Conservation (phyloP, 2,329 filamentous ascomycete genomes). For the Cryphonectria carpinicola region DNA sequence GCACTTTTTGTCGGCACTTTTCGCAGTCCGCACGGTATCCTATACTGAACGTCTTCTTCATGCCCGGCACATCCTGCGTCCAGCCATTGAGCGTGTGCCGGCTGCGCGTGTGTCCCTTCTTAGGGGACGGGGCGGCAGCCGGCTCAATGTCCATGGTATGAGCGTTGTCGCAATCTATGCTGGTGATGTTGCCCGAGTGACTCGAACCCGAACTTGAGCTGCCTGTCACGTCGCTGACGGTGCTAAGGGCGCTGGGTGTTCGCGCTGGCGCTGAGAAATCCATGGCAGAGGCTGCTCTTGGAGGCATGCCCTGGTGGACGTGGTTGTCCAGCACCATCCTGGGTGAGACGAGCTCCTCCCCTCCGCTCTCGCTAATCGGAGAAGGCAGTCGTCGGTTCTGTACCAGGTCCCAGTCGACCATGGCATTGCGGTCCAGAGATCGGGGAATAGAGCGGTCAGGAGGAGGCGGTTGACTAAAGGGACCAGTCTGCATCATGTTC, state of each 20-base stretch:
- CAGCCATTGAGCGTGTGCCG: conserved; percentile 64
- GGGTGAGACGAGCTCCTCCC: conserved; percentile 49
- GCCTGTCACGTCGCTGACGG: conserved; percentile 32
- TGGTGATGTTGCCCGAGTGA: conserved; percentile 23
- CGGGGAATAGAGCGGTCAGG: conserved; percentile 53
- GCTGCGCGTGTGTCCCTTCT: conserved; percentile 60
- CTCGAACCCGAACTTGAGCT: conserved; percentile 7
- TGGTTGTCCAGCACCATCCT: conserved; percentile 46
- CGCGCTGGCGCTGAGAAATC: conserved; percentile 35
- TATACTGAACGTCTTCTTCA: conserved; percentile 76
- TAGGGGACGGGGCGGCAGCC: conserved; percentile 53
- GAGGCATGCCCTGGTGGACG: conserved; percentile 40
- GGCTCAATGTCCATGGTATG: conserved; percentile 43
- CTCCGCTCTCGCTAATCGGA: conserved; percentile 60
- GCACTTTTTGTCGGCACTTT: conserved; percentile 74
- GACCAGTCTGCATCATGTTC: conserved; percentile 39
- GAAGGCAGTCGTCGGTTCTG: conserved; percentile 61
- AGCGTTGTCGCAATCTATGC: conserved; percentile 19
- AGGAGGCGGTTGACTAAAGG: conserved; percentile 44
- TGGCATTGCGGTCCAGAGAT: conserved; percentile 45
- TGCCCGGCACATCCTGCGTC: conserved; percentile 61
- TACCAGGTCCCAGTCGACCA: conserved; percentile 54
- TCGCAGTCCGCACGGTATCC: conserved; percentile 79
- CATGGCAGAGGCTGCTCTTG: conserved; percentile 40
- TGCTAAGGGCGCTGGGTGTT: conserved; percentile 31